These are phyloP conservation scores for Herpetospermum pedunculosum DNA, from an alignment of 306 rosid species.

Conservation along the genomic window DNA sequence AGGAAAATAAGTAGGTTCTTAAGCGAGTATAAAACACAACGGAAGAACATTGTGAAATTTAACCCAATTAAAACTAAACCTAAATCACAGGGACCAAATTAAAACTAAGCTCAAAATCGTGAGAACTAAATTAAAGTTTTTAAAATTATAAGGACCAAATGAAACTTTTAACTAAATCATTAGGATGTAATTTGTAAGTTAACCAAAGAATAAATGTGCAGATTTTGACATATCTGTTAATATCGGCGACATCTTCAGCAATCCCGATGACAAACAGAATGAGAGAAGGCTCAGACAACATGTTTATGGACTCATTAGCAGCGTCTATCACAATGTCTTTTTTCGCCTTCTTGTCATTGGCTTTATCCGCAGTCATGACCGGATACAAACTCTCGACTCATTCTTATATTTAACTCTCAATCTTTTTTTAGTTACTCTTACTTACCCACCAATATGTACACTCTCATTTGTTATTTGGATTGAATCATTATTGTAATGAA, in stretches of 20 bases:
- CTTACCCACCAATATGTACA: not conserved
- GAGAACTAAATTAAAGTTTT: no score
- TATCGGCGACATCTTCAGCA: constrained; percentile 73
- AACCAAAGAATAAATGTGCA: no score
- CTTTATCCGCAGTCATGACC: constrained; percentile 44
- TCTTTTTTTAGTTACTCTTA: no score
- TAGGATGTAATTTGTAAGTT: no score
- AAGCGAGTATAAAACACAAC: no score
- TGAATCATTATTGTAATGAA: not conserved
- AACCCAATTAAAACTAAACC: no score
- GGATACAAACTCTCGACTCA: constrained; percentile 57
- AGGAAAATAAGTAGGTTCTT: no score
- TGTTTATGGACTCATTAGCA: constrained; percentile 60
- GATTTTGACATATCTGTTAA: constrained; percentile 57
- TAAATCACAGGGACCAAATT: no score
- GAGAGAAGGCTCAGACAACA: constrained; percentile 52
- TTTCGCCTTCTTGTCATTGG: constrained; percentile 52
- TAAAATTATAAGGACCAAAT: no score
- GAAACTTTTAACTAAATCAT: no score
- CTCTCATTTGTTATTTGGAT: not conserved
- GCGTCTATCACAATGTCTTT: constrained; percentile 60
- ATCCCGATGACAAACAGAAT: constrained; percentile 54
- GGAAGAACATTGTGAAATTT: no score
- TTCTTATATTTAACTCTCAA: constrained; percentile 31
- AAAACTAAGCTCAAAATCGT: no score